Evolutionary conservation across 1,284 basidiomycete genomes (phyloP), one percentile per base, ranked within the genome.

Genomic region (Hymenochaete sp.): DNA sequence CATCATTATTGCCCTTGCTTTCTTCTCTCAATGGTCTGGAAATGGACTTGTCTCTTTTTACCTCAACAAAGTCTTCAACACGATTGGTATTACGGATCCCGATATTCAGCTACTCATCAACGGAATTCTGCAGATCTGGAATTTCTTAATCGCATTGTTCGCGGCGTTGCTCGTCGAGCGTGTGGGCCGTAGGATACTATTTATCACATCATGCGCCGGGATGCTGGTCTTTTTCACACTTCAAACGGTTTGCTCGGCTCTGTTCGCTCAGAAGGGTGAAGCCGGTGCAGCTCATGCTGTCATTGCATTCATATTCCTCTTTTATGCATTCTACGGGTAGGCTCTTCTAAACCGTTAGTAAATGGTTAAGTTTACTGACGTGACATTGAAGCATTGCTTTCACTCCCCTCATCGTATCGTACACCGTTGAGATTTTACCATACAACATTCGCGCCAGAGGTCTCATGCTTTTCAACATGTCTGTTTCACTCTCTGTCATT

Each of bases 221-320:
- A 90, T 90, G 83, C 58, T 75, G 16, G 38, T 86, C 14, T 79
- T 80, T 62, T 87, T 80, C 67, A 68, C 63, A 28, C 58, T 81
- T 48, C 83, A 86, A 67, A 88, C 86, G 1, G 71, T 80, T 45
- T 79, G 79, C 61, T 79, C 79, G 14, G 78, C 80, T 1, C 57
- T 72, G 41, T 89, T 73, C 59, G 67, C 68, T n/a, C 60, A 75
- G 29, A 60, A 63, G 19, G 61, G 62, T 2, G 61, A 57, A 36
- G 40, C 61, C 4, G 57, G 61, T 2, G 73, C 79, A 6, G 81
- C 73, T 7, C 73, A 84, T 53, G 72, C 78, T 8, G 74, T 85
- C 60, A 79, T 88, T 51, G 82, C 74, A 2, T 81, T 85, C 65
- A 82, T 87, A 61, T 87, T 83, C 72, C 58, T 87, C 47, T 83